Evolutionary conservation across 345 rosid species (phyloP), one percentile per base, ranked within the genome.

Genomic region (Boechera retrofracta): DNA sequence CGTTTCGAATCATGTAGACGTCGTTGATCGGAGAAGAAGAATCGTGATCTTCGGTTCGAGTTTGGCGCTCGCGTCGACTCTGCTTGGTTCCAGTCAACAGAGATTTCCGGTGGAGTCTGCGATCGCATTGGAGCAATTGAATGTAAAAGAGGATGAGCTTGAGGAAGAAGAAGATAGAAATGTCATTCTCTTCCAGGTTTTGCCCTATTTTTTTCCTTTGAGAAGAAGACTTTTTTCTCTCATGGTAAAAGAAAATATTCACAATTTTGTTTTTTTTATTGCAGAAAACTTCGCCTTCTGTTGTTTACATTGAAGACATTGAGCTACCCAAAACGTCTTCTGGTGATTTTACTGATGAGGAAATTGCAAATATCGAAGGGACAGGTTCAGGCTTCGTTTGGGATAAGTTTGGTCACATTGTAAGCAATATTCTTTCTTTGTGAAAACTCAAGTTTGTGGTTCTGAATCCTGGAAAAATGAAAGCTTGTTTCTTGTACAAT

Each of bases 341-440:
- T 80, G 49, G 75, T 77, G 80, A 75, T 48, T 52, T 44, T 56
- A 74, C 76, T 12, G 57, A 31, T 65, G 82, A 72, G 8, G 92
- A 83, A 57, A 83, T 82, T 73, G 86, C 69, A 13, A 90, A 87
- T 82, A 81, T 92, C 44, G 86, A 92, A 88, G 97, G 97, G 62
- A 89, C 91, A 5, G 98, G 98, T 57, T 92, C 98, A 0, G 98
- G 97, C 69, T 94, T 94, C 81, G 79, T 94, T 42, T 94, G 98
- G 98, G 98, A 94, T 77, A 88, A 83, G 75, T 83, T 87, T 82
- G 98, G 98, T 71, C 98, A 92, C 87, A 87, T 92, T 86, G 98
- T 94, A 86, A 4, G 92, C 75, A 70, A 41, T 61, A 58, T 36
- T 33, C 10, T 5, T 45, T 24, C 18, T 15, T 36, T 24, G 4